Evolutionary conservation across 192 early-diverging fungal species (phyloP).

Genomic region (Backusella sp.): DNA sequence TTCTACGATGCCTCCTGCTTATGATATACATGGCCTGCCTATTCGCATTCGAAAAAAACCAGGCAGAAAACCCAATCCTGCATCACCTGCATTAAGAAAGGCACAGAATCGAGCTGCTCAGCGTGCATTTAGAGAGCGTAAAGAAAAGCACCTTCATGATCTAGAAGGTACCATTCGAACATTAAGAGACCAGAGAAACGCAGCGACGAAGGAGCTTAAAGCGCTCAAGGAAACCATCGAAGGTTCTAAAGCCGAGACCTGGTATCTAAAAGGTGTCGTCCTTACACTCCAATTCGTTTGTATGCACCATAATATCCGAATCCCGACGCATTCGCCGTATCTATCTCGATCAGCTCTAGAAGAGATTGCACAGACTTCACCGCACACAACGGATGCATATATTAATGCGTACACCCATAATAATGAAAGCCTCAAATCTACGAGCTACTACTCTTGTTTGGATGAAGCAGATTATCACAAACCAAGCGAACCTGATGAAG

Average conservation of each 20-base stretch:
- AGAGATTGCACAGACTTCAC: slow-evolving; percentile 18
- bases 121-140: slow-evolving; percentile 86
- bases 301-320: slow-evolving; percentile 22
- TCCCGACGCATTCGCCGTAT: slow-evolving; percentile 29
- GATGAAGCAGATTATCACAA: not conserved
- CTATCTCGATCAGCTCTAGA: slow-evolving; percentile 2
- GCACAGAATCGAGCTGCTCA: slow-evolving; percentile 91
- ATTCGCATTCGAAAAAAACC: slow-evolving; percentile 51
- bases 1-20: not conserved
- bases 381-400: slow-evolving; percentile 28
- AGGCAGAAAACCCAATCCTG: slow-evolving; percentile 58
- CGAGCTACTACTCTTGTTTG: not conserved
- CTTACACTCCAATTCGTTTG: slow-evolving; percentile 43
- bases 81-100: slow-evolving; percentile 52
- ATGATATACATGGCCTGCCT: slow-evolving; percentile 34
- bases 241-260: slow-evolving; percentile 41
- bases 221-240: slow-evolving; percentile 37
- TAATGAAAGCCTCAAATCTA: slow-evolving; percentile 22
- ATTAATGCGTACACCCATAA: slow-evolving; percentile 24
- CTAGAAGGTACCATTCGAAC: slow-evolving; percentile 73
- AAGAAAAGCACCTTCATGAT: slow-evolving; percentile 63
- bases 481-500: not conserved
- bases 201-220: slow-evolving; percentile 39
- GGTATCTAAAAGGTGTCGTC: slow-evolving; percentile 45
- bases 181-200: slow-evolving; percentile 58